Conservation (phyloP, 768 basidiomycete genomes). For the Tulasnella sp. region DNA sequence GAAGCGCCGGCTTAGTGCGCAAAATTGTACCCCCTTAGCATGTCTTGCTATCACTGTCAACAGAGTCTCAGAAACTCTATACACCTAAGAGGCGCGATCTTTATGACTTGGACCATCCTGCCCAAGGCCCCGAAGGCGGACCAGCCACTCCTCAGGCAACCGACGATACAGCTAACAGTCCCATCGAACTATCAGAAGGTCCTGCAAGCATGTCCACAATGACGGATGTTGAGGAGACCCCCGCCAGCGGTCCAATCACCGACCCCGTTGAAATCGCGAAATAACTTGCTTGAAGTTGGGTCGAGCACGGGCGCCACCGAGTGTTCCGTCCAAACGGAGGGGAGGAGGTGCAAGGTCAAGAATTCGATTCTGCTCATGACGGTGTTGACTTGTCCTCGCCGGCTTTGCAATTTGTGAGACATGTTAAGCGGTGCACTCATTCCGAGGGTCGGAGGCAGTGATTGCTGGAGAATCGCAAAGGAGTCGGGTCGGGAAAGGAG, state of each 20-base stretch:
- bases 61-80: background rate
- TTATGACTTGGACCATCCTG: background rate
- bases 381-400: background rate
- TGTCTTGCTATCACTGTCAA: too few species aligned
- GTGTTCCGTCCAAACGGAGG: background rate
- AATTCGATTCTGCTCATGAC: background rate
- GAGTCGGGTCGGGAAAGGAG: too few species aligned
- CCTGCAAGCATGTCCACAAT: background rate
- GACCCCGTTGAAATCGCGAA: background rate
- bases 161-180: background rate
- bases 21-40: too few species aligned
- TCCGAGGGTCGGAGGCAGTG: too few species aligned
- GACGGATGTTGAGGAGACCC: background rate
- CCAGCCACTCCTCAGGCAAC: background rate
- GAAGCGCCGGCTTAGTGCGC: too few species aligned
- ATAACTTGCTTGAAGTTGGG: background rate
- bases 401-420: background rate
- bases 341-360: background rate
- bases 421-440: too few species aligned
- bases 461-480: too few species aligned
- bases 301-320: background rate
- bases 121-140: too few species aligned
- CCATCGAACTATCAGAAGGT: background rate
- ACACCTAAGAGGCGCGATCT: background rate
- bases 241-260: background rate